Conservation (phyloP, 139 green algal genomes). For the Chlorella sorokiniana region DNA sequence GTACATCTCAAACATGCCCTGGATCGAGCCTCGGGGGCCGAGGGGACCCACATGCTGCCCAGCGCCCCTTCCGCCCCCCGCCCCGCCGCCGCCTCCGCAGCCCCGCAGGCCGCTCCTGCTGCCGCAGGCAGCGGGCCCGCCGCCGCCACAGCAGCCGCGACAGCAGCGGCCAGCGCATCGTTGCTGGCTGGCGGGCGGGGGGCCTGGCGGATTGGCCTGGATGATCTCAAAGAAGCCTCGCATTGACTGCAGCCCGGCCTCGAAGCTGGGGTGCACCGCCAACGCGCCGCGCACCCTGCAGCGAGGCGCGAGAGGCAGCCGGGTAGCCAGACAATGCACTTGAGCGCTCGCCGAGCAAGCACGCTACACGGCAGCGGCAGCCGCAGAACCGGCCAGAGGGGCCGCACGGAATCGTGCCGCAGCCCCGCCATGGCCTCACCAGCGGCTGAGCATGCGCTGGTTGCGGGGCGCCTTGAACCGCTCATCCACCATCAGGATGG, state of each 20-base stretch:
- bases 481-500: slow-evolving; percentile 93
- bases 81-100: neutral
- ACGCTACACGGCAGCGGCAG: too few relatives aligned
- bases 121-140: neutral
- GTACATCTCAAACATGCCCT: slow-evolving; percentile 12
- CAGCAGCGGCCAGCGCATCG: neutral
- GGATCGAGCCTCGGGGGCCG: neutral
- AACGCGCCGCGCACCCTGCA: slow-evolving; percentile 43
- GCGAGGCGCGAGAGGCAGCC: neutral
- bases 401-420: too few relatives aligned
- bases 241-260: slow-evolving; percentile 46
- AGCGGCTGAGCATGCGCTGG: slow-evolving; percentile 69
- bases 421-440: slow-evolving; percentile 43
- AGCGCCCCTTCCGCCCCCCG: slow-evolving; percentile 3
- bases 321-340: too few relatives aligned
- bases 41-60: neutral
- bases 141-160: slow-evolving; percentile 20
- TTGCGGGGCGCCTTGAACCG: slow-evolving; percentile 65
- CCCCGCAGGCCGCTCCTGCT: neutral
- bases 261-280: slow-evolving; percentile 41
- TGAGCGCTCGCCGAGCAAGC: too few relatives aligned
- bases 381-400: too few relatives aligned
- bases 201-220: slow-evolving; percentile 53
- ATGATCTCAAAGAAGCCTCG: slow-evolving; percentile 60
- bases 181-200: neutral